Percentiles rank a stretch among this genome's conserved stretches.
Evolutionary conservation across 176 grass and related monocot genomes (phyloP).

Genomic region (Pharus latifolius): DNA sequence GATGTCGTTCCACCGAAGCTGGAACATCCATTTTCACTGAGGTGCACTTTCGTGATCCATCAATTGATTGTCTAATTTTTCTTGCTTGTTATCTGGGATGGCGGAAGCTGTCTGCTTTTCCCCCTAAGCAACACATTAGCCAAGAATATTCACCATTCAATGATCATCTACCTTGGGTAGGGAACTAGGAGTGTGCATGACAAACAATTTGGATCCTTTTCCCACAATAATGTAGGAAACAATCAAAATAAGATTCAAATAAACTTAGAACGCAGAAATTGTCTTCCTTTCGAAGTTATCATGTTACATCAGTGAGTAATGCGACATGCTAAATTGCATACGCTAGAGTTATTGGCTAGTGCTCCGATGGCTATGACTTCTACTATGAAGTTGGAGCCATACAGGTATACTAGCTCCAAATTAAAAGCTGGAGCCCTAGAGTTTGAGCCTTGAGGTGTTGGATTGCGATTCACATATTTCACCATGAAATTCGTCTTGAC

Average conservation of each 20-base stretch:
- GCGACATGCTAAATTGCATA: too few relatives aligned
- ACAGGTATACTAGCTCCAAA: too few relatives aligned
- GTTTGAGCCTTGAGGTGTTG: too few relatives aligned
- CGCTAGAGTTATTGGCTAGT: too few relatives aligned
- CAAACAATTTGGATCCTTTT: neutral
- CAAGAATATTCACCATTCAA: neutral
- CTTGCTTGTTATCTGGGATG: conserved; percentile 1
- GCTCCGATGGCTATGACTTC: too few relatives aligned
- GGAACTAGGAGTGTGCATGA: neutral
- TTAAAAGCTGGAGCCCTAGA: too few relatives aligned
- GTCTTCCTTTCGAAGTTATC: neutral
- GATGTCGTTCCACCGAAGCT: conserved; percentile 68
- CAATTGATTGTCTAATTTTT: neutral
- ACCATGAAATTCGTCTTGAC: too few relatives aligned
- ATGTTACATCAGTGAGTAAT: conserved; percentile 14
- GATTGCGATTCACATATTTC: too few relatives aligned
- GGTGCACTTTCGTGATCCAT: conserved; percentile 32
- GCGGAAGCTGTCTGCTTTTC: neutral
- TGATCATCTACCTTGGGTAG: neutral
- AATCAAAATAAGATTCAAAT: neutral
- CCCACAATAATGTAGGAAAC: neutral
- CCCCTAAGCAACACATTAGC: too few relatives aligned
- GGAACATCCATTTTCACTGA: conserved; percentile 51
- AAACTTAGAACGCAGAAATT: neutral
- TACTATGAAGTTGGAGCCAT: too few relatives aligned